Conservation (phyloP, 768 basidiomycete genomes). For the Cyclocybe cylindracea region DNA sequence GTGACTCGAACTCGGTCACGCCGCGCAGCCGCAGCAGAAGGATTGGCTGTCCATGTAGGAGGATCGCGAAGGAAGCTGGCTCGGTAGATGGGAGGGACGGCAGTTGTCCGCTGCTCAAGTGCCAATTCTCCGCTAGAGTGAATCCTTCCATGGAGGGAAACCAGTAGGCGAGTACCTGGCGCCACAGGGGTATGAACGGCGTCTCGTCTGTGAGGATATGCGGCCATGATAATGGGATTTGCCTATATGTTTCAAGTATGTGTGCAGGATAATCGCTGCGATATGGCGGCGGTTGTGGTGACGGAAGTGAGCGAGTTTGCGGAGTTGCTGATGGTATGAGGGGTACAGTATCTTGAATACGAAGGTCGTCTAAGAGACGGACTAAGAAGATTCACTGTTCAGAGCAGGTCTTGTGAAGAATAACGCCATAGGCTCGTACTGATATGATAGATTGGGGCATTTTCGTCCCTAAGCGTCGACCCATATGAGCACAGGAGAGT, state of each 20-base stretch:
- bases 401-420: not conserved
- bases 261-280: slow-evolving; percentile 7
- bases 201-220: not conserved
- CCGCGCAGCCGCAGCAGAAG: slow-evolving; percentile 10
- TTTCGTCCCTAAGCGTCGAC: not conserved
- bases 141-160: slow-evolving; percentile 16
- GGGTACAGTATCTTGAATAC: not conserved
- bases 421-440: not conserved
- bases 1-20: not conserved
- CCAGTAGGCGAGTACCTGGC: slow-evolving; percentile 16
- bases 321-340: not conserved
- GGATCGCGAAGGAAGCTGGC: not conserved
- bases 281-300: not conserved
- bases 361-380: not conserved
- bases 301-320: not conserved
- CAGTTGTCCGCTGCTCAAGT: not conserved
- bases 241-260: slow-evolving; percentile 7
- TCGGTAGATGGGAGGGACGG: not conserved
- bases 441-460: not conserved
- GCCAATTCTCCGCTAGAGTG: slow-evolving; percentile 10
- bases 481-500: not conserved
- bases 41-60: slow-evolving; percentile 11
- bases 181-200: slow-evolving; percentile 14
- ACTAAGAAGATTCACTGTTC: not conserved
- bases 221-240: not conserved